Base-by-base conservation (phyloP, 352 stramenopile genomes). In the Phytophthora sp. region DNA sequence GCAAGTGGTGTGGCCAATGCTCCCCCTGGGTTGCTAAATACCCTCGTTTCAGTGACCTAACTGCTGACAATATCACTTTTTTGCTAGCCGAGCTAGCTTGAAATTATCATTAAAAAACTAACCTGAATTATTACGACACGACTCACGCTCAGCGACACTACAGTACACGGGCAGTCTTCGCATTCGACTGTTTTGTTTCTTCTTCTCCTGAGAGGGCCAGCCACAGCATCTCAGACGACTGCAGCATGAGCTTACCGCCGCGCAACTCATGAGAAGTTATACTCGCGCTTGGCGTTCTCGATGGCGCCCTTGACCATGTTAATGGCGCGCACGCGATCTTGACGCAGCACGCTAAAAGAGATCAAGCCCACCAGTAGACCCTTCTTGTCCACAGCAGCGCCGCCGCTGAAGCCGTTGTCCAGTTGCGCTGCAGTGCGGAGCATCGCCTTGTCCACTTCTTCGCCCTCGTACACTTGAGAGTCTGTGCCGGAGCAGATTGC, bases 281-380 rank as follows among this genome's bases (percentile, higher is more conserved):
- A 90, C 67, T 89, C 86, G 52, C 80, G 80, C 73, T 93, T 95
- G 45, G 88, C 88, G 21, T 90, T 70, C 66, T 95, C 72, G 57
- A 95, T 93, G 26, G 85, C 85, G 47, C 86, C 82, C 67, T 95
- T 95, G 53, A 95, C 85, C 88, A 95, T 95, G 68, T 92, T 94
- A 61, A 95, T 95, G 47, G 88, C 87, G 21, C 88, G 88, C 47
- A 95, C 88, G 53, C 88, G 88, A 55, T 95, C 88, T 57, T 95
- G 88, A 7, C 88, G 84, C 52, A 93, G 67, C 56, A 95, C 84
- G 24, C 85, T 94, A 62, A 95, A 95, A 30, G 88, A 95, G 58
- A 95, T 95, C 21, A 95, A 44, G 0, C 88, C 88, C 7, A 95
- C 83, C n/a, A 95, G 66, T 62, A 89, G 84, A 0, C 88, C 88